Evolutionary conservation across 257 asterid genomes (phyloP), one percentile per base, ranked within the genome.

Genomic region (Solanum lycopersicoides): DNA sequence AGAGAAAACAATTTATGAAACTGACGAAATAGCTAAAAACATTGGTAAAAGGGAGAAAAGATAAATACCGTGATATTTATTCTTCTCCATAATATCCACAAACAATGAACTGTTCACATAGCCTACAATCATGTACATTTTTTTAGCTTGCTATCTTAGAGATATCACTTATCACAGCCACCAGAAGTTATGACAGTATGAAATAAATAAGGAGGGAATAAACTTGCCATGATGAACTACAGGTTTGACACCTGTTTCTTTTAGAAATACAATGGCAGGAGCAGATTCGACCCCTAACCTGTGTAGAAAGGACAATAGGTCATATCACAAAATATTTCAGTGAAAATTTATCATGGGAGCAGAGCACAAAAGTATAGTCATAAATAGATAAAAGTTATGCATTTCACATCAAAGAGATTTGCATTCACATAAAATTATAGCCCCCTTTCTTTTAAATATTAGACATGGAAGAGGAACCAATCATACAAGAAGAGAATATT

Each of bases 281-380:
- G 99, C 98, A 88, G 97, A 96, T 89, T 95, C 98, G 85, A 97
- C 98, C 23, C 97, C 98, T 32, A 96, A 93, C 94, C 99, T 95
- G 93, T 90, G 83, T 63, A 7, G 63, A 76, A 87, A 63, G 41
- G 71, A 89, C 86, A 76, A 59, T n/a, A 87, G 25, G 60, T 87
- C 82, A 88, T 71, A 39, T 37, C 50, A 44, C 83, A 69, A 86
- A 73, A 35, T 47, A 84, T 47, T 60, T 20, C 15, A 76, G 45
- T 32, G 71, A 82, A 45, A 47, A 32, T 30, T 72, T 32, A 32
- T 50, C 45, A 82, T 50, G 20, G 85, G 45, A 82, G 21, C 85
- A 6, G 69, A 82, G 69, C 45, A 82, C 18, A 10, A 53, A 5
- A 12, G 44, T 30, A 47, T 11, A 2, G 39, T 18, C 35, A 47